Evolutionary conservation across 2,329 filamentous ascomycete species (phyloP).

Genomic region (Alternaria gansuensis): DNA sequence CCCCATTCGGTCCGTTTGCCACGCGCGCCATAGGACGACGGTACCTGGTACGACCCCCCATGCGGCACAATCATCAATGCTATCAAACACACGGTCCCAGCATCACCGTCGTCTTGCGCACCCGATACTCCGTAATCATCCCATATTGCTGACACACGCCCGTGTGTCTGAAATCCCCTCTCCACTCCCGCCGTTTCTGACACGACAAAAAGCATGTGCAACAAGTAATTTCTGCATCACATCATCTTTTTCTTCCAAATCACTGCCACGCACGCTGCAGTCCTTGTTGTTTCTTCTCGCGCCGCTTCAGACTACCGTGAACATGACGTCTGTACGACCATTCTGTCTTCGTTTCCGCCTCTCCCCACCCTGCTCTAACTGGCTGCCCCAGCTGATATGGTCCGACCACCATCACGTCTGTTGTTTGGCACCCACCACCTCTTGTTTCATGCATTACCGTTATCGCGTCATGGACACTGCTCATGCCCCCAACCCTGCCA

Average conservation of each 20-base stretch:
- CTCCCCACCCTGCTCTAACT: conserved; percentile 1
- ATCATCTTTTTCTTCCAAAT: not conserved
- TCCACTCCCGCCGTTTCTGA: conserved; percentile 3
- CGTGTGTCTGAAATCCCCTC: not conserved
- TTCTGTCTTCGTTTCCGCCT: not conserved
- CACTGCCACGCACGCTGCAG: not conserved
- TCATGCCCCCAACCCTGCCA: conserved; percentile 18
- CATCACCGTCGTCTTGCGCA: conserved; percentile 3
- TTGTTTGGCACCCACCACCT: conserved; percentile 22
- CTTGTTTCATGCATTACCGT: conserved; percentile 45
- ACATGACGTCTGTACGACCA: not conserved
- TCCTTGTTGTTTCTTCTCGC: conserved; percentile 9
- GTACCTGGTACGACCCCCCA: not conserved
- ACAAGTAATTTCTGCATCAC: conserved; percentile 10
- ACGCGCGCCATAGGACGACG: not conserved
- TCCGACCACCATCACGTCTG: conserved; percentile 22
- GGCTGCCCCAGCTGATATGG: conserved; percentile 9
- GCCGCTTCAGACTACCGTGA: not conserved
- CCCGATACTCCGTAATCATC: not conserved
- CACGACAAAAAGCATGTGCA: conserved; percentile 16
- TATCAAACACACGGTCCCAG: conserved; percentile 6
- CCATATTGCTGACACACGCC: conserved; percentile 10
- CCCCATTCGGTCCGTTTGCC: conserved; percentile 6
- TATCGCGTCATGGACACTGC: conserved; percentile 35
- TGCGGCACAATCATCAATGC: not conserved